Evolutionary conservation across 2,329 filamentous ascomycete genomes (phyloP).

Genomic region (Plectosphaerella sp.): DNA sequence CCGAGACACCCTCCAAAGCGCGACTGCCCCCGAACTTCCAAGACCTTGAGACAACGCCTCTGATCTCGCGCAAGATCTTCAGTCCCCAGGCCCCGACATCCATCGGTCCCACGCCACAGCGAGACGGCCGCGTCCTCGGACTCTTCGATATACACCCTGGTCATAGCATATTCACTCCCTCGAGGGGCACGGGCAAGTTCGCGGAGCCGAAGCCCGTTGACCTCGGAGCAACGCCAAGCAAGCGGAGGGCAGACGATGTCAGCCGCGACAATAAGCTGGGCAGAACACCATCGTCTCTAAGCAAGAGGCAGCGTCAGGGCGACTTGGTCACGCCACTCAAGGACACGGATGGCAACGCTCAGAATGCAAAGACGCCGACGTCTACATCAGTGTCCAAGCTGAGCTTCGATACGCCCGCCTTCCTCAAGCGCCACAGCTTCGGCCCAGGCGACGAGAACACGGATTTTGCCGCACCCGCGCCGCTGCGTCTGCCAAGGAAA

Average conservation of each 20-base stretch:
- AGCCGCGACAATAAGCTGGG: slow-evolving; percentile 28
- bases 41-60: slow-evolving; percentile 47
- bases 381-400: slow-evolving; percentile 50
- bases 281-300: slow-evolving; percentile 48
- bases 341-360: slow-evolving; percentile 32
- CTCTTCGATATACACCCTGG: slow-evolving; percentile 67
- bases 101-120: slow-evolving; percentile 75
- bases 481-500: slow-evolving; percentile 51
- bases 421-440: slow-evolving; percentile 50
- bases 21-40: slow-evolving; percentile 29
- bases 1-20: slow-evolving; percentile 42
- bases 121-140: slow-evolving; percentile 71
- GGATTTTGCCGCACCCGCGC: slow-evolving; percentile 41
- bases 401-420: slow-evolving; percentile 66
- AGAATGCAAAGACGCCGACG: slow-evolving; percentile 40
- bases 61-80: slow-evolving; percentile 54
- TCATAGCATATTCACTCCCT: slow-evolving; percentile 44
- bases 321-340: slow-evolving; percentile 63
- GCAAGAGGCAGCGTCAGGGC: slow-evolving; percentile 58
- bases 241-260: slow-evolving; percentile 23
- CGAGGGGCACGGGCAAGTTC: slow-evolving; percentile 33
- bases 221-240: slow-evolving; percentile 40
- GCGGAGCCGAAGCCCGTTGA: slow-evolving; percentile 14
- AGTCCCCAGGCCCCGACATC: slow-evolving; percentile 54
- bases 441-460: slow-evolving; percentile 53